Evolutionary conservation across 345 rosid species (phyloP), one percentile per base, ranked within the genome.

Genomic region (Eucalyptus marginata): DNA sequence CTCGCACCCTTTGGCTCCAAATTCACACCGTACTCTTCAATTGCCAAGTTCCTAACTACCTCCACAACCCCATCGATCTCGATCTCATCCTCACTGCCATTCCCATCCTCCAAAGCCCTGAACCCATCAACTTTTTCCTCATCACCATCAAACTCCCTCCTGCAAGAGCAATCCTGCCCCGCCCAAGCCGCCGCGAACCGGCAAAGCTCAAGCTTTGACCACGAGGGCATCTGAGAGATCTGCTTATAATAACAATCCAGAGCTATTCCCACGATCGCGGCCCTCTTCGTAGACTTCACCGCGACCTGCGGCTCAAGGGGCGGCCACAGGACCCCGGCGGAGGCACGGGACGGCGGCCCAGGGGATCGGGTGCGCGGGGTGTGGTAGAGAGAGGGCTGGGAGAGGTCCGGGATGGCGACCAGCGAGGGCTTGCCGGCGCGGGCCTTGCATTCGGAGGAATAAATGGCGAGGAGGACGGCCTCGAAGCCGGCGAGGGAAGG

Each of bases 401-500:
- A 94, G 88, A 98, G 97, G 91, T 98, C 98, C 1, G 99, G 96
- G 87, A 96, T 94, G 80, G 96, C 95, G 13, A 96, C 95, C n/a
- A 95, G 89, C 17, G 95, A 86, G 4, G 97, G 93, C 86, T 98
- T 98, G 1, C 99, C 99, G 25, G 93, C 97, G 44, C 99, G 95
- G 6, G 97, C 71, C 89, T 97, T 98, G 62, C 90, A 96, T 89
- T 98, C 99, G 3, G 98, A 91, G 31, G 97, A 92, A 93, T 97
- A 97, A 49, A 98, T 91, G 8, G 99, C 98, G 51, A 98, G 97
- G 62, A 97, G 96, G 33, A 98, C 98, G 13, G 99, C 98, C 90
- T 98, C 99, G 87, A 97, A 97, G 29, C 99, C 99, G 18, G 99
- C 91, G 51, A 98, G 96, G 18, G 98, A 95, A n/a, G 93, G 97